A percentile compares a stretch with the other conserved stretches of the same genome.
Conservation (phyloP, 2,329 filamentous ascomycete species). For the Cercospora zeae-maydis region DNA sequence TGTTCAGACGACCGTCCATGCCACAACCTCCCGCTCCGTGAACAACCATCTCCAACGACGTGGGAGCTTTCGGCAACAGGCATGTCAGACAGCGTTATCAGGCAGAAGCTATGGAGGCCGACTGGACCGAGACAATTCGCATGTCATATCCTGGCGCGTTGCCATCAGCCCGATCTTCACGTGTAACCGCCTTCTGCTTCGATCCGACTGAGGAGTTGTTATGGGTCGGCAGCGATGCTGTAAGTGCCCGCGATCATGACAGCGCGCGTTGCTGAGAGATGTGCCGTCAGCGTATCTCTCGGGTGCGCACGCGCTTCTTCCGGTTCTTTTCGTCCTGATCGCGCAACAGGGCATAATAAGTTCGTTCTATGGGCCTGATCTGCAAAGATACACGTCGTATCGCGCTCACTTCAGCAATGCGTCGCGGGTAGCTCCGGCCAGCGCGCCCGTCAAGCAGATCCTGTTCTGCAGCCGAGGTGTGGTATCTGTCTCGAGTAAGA, state of each 20-base stretch:
- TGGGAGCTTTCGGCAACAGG: not conserved
- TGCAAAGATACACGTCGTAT: constrained; percentile 88
- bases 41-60: not conserved
- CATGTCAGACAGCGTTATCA: not conserved
- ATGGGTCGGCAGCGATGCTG: constrained; percentile 89
- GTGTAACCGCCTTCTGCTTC: constrained; percentile 78
- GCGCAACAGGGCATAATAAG: constrained; percentile 70
- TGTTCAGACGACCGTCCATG: not conserved
- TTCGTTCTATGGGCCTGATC: constrained; percentile 80
- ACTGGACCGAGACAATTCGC: constrained; percentile 66
- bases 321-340: constrained; percentile 7
- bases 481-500: constrained; percentile 74
- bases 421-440: constrained; percentile 38
- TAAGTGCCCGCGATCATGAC: constrained; percentile 45
- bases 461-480: constrained; percentile 89
- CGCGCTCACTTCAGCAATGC: constrained; percentile 62
- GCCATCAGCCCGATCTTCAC: constrained; percentile 65
- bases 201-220: constrained; percentile 85
- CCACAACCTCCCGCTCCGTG: not conserved
- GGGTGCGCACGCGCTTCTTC: not conserved
- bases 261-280: not conserved
- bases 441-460: constrained; percentile 81
- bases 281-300: not conserved
- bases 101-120: constrained; percentile 46
- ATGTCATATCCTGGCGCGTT: constrained; percentile 76